Conservation (phyloP, 768 basidiomycete species). For the Kwoniella sp. region DNA sequence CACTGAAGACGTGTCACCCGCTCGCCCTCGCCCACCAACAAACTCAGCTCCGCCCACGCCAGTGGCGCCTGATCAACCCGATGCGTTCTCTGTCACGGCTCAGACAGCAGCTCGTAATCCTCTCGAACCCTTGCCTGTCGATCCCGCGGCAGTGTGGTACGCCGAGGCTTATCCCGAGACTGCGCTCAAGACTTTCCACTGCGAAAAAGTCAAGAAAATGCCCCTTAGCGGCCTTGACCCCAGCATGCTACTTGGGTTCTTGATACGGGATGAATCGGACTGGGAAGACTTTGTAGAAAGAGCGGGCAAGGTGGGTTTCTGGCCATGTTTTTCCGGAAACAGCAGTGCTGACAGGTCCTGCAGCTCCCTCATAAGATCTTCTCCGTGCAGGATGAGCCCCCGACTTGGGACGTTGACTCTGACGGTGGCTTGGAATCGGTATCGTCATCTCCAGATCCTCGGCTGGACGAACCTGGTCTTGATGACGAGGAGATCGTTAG, state of each 20-base stretch:
- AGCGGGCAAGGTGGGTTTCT: slow-evolving; percentile 60
- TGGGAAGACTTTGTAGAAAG: slow-evolving; percentile 75
- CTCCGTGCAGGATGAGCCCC: slow-evolving; percentile 80
- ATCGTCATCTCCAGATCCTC: slow-evolving; percentile 70
- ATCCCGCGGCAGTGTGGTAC: slow-evolving; percentile 54
- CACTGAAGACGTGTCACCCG: neutral
- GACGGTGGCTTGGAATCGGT: slow-evolving; percentile 73
- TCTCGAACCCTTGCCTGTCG: slow-evolving; percentile 20
- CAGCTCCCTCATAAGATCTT: slow-evolving; percentile 67
- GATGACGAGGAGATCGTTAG: slow-evolving; percentile 9
- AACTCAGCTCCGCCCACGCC: slow-evolving; percentile 38
- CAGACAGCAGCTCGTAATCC: neutral
- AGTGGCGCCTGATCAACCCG: neutral
- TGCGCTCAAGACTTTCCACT: slow-evolving; percentile 87
- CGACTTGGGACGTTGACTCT: slow-evolving; percentile 66
- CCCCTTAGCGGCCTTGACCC: slow-evolving; percentile 83
- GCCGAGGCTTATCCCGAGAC: slow-evolving; percentile 65
- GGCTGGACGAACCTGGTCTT: slow-evolving; percentile 47
- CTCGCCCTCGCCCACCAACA: neutral
- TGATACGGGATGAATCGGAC: slow-evolving; percentile 75
- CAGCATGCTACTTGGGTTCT: slow-evolving; percentile 92
- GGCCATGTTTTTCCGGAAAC: neutral
- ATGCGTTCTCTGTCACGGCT: slow-evolving; percentile 24
- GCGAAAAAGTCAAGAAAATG: slow-evolving; percentile 96
- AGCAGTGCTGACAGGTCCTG: neutral